Evolutionary conservation across 2,329 filamentous ascomycete genomes (phyloP).

Genomic region (Ascosphaera pollenicola): DNA sequence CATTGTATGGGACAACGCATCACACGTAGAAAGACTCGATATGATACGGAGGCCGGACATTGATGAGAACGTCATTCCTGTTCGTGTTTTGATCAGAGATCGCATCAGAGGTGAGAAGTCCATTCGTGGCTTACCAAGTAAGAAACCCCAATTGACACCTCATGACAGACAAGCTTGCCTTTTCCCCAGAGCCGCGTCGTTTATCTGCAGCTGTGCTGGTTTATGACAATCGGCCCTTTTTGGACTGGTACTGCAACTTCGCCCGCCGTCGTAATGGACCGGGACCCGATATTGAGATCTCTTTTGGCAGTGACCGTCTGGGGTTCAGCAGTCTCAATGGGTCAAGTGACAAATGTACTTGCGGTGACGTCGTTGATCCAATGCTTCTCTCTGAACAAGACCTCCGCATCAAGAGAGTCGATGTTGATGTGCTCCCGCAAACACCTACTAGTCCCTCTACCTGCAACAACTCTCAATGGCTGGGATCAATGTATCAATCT

Average conservation of each 20-base stretch:
- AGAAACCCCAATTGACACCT: too few relatives aligned
- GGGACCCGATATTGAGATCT: neutral
- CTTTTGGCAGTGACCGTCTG: neutral
- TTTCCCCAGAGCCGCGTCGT: conserved; percentile 1
- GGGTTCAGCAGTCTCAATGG: neutral
- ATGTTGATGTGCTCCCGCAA: neutral
- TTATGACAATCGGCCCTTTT: conserved; percentile 1
- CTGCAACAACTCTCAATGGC: neutral
- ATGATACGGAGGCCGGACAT: neutral
- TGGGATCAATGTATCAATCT: conserved; percentile 1
- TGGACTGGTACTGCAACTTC: conserved; percentile 3
- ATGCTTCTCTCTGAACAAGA: neutral
- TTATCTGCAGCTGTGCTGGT: conserved; percentile 1
- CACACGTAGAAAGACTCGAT: neutral
- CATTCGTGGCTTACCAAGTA: too few relatives aligned
- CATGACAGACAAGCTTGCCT: conserved; percentile 1
- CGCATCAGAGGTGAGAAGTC: neutral
- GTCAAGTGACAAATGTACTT: neutral
- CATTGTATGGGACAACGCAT: conserved; percentile 1
- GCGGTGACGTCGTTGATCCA: neutral
- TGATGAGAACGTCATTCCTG: neutral
- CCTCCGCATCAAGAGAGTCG: neutral
- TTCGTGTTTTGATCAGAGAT: neutral
- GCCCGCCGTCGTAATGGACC: conserved; percentile 2
- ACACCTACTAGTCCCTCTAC: neutral